Percentiles rank a stretch among this genome's conserved stretches.
phyloP scores from a whole-genome alignment of 2,329 filamentous ascomycete species.

The Nigrograna mackinnonii region DNA sequence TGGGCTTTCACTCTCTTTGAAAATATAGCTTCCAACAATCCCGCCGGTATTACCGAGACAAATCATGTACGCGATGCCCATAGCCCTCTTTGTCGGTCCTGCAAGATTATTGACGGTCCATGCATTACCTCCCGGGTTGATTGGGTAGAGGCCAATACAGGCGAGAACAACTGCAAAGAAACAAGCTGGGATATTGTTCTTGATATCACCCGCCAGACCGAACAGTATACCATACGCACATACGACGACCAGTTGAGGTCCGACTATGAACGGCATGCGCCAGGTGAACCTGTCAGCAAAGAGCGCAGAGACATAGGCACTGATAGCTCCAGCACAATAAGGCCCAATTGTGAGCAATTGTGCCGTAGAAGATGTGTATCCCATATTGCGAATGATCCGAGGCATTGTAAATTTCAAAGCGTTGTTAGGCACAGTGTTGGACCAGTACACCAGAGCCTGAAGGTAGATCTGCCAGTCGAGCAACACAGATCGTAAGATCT shows the following conservation, averaged over 20 bases:
- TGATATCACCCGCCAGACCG: slow-evolving; percentile 52
- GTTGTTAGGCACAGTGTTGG: slow-evolving; percentile 52
- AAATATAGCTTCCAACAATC: slow-evolving; percentile 56
- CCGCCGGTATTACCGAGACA: slow-evolving; percentile 54
- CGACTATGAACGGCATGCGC: slow-evolving; percentile 57
- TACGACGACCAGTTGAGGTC: slow-evolving; percentile 42
- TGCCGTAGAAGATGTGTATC: slow-evolving; percentile 40
- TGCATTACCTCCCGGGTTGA: slow-evolving; percentile 57
- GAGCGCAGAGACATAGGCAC: slow-evolving; percentile 43
- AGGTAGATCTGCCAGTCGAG: slow-evolving; percentile 27
- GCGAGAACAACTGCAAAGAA: slow-evolving; percentile 62
- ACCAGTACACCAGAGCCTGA: slow-evolving; percentile 9
- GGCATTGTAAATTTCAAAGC: slow-evolving; percentile 46
- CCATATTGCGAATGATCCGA: slow-evolving; percentile 44
- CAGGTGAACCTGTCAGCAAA: slow-evolving; percentile 55
- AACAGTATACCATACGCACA: slow-evolving; percentile 60
- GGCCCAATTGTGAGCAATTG: slow-evolving; percentile 44
- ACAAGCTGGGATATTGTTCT: slow-evolving; percentile 12
- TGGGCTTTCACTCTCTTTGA: slow-evolving; percentile 50
- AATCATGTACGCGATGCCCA: slow-evolving; percentile 53
- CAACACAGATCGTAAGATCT: slow-evolving; percentile 47
- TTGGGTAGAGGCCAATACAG: slow-evolving; percentile 57
- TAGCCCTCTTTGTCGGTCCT: slow-evolving; percentile 61
- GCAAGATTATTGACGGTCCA: slow-evolving; percentile 63
- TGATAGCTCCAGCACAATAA: slow-evolving; percentile 40